A percentile compares a stretch with the other conserved stretches of the same genome.
These are phyloP conservation scores for Aulographum hederae DNA, from an alignment of 2,329 filamentous ascomycete genomes.

Conservation along the genomic window DNA sequence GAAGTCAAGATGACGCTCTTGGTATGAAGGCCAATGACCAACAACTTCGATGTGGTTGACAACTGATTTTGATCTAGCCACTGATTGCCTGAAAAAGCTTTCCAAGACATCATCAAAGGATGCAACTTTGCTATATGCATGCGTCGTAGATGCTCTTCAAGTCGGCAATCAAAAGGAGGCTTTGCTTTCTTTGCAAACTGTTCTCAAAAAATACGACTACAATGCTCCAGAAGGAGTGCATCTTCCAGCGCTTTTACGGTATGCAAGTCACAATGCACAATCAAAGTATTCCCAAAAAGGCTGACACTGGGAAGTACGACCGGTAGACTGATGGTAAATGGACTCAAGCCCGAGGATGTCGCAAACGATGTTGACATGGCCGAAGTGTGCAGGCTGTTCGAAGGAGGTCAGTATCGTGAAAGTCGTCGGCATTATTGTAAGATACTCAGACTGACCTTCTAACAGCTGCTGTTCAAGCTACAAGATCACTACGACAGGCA, in stretches of 20 bases:
- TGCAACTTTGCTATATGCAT: slow-evolving; percentile 56
- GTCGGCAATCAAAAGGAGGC: slow-evolving; percentile 42
- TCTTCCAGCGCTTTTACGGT: slow-evolving; percentile 46
- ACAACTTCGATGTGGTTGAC: slow-evolving; percentile 2
- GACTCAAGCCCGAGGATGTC: slow-evolving; percentile 16
- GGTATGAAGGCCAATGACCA: slow-evolving; percentile 15
- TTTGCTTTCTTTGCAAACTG: slow-evolving; percentile 37
- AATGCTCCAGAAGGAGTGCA: slow-evolving; percentile 31
- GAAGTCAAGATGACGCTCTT: slow-evolving; percentile 34
- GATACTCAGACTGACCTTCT: too few relatives aligned
- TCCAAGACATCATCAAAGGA: slow-evolving; percentile 33
- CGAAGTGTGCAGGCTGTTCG: slow-evolving; percentile 38
- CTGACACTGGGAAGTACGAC: slow-evolving; percentile 22
- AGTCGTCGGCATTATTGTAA: too few relatives aligned
- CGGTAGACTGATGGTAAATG: slow-evolving; percentile 24
- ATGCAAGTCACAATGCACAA: slow-evolving; percentile 11
- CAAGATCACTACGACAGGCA: slow-evolving; percentile 15
- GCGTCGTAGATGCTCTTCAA: slow-evolving; percentile 57
- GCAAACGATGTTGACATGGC: slow-evolving; percentile 12
- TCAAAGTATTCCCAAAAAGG: slow-evolving; percentile 1
- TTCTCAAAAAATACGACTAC: slow-evolving; percentile 38
- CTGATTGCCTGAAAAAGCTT: slow-evolving; percentile 44
- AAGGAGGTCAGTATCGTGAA: too few relatives aligned
- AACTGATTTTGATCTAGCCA: slow-evolving; percentile 24
- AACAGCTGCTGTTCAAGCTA: slow-evolving; percentile 10